These are phyloP conservation scores for Colletotrichum chlorophyti DNA, from an alignment of 2,329 filamentous ascomycete species.

Conservation along the genomic window DNA sequence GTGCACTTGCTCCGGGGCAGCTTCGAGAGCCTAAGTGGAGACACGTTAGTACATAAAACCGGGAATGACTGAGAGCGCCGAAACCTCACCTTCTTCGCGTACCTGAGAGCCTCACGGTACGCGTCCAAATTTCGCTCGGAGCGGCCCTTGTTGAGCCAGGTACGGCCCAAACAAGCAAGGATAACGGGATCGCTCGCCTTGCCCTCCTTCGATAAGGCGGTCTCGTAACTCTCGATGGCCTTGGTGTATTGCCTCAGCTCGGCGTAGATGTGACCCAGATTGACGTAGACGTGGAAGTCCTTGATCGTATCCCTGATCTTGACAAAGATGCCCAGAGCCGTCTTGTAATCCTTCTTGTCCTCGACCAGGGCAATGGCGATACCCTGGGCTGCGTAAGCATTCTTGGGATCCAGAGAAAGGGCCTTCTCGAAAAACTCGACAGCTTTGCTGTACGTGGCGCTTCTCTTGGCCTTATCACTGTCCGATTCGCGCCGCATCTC, in stretches of 20 bases:
- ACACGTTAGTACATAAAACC: constrained; percentile 32
- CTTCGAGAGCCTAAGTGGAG: constrained; percentile 68
- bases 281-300: constrained; percentile 88
- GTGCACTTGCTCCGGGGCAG: constrained; percentile 84
- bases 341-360: constrained; percentile 87
- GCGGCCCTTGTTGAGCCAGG: constrained; percentile 84
- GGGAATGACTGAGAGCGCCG: background rate
- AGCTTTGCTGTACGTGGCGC: constrained; percentile 85
- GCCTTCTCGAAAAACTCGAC: constrained; percentile 99
- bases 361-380: constrained; percentile 94
- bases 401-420: constrained; percentile 90
- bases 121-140: constrained; percentile 63
- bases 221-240: constrained; percentile 94
- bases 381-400: constrained; percentile 95
- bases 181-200: constrained; percentile 77
- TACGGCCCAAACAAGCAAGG: constrained; percentile 84
- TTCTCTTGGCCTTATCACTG: constrained; percentile 87
- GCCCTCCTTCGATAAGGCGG: constrained; percentile 79
- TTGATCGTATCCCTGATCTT: constrained; percentile 90
- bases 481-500: constrained; percentile 95
- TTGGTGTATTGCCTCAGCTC: constrained; percentile 90
- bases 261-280: constrained; percentile 90
- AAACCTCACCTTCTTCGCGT: constrained; percentile 64
- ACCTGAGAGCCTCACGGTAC: constrained; percentile 64
- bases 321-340: constrained; percentile 85